These are phyloP conservation scores for Phytophthora fragariae DNA, from an alignment of 352 stramenopile genomes.

Conservation along the genomic window DNA sequence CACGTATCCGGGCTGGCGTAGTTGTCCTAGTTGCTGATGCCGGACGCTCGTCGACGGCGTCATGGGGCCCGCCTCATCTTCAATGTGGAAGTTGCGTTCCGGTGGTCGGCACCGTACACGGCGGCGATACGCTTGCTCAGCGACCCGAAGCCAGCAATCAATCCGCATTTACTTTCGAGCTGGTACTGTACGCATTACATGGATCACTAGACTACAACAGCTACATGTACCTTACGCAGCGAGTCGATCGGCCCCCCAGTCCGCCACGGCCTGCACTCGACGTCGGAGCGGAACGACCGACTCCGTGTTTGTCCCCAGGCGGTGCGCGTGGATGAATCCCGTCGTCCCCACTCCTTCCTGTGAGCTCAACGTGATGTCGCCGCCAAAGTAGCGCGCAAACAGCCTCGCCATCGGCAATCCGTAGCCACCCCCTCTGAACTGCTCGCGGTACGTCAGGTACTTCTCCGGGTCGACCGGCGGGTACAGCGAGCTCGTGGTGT, in stretches of 20 bases:
- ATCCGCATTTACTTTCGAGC: not conserved
- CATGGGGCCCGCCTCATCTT: not conserved
- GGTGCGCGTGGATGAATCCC: constrained; percentile 74
- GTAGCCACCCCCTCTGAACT: constrained; percentile 18
- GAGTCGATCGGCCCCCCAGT: constrained; percentile 3
- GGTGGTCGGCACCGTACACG: constrained; percentile 15
- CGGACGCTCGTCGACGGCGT: not conserved
- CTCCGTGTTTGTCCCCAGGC: constrained; percentile 40
- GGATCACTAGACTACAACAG: constrained; percentile 2
- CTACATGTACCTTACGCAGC: not conserved
- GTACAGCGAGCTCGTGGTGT: constrained; percentile 11
- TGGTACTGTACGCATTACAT: not conserved
- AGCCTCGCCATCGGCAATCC: constrained; percentile 87
- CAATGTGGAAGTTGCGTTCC: constrained; percentile 19
- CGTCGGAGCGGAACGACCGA: constrained; percentile 7
- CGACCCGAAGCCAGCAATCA: constrained; percentile 9
- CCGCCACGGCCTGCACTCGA: not conserved
- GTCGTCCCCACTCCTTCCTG: constrained; percentile 98
- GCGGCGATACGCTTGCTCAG: not conserved
- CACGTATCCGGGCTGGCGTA: no score
- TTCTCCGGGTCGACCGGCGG: constrained; percentile 14
- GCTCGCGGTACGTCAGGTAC: constrained; percentile 14
- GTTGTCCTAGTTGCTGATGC: not conserved
- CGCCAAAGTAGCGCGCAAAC: constrained; percentile 98
- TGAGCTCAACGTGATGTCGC: constrained; percentile 97